Percentiles rank a stretch among this genome's conserved stretches.
Conservation (phyloP, 441 rosid genomes). For the Brassica balearica region DNA sequence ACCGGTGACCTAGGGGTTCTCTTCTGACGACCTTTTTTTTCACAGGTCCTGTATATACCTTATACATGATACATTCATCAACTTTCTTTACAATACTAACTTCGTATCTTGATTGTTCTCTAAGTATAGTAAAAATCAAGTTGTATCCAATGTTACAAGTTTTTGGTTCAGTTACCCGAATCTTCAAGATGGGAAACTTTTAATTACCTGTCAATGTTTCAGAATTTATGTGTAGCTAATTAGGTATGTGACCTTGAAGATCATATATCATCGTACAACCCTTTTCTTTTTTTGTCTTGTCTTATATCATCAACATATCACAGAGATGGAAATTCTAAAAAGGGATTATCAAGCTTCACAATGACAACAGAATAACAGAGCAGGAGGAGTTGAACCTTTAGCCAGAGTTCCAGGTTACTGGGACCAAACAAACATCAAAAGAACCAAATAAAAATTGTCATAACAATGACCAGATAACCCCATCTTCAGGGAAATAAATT, state of each 20-base stretch:
- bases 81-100: not conserved
- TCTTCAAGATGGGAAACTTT: not conserved
- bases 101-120: not conserved
- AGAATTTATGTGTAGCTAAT: constrained; percentile 87
- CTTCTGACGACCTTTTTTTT: constrained; percentile 90
- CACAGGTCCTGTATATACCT: constrained; percentile 92
- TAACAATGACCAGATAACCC: not conserved
- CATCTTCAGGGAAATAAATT: not conserved
- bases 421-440: constrained; percentile 41
- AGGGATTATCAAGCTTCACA: constrained; percentile 8
- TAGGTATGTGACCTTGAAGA: constrained; percentile 79
- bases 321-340: no score
- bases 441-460: not conserved
- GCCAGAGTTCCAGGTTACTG: constrained; percentile 85
- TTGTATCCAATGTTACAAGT: constrained; percentile 47
- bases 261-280: constrained; percentile 92
- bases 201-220: constrained; percentile 69
- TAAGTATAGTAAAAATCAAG: not conserved
- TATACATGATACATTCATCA: constrained; percentile 15
- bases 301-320: constrained; percentile 79
- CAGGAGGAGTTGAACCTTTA: constrained; percentile 58
- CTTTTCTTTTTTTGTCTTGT: constrained; percentile 56
- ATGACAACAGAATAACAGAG: not conserved
- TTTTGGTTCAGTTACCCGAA: constrained; percentile 4
- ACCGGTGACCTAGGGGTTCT: constrained; percentile 89